Conservation (phyloP, 2,329 filamentous ascomycete genomes). For the Fusarium pseudograminearum region DNA sequence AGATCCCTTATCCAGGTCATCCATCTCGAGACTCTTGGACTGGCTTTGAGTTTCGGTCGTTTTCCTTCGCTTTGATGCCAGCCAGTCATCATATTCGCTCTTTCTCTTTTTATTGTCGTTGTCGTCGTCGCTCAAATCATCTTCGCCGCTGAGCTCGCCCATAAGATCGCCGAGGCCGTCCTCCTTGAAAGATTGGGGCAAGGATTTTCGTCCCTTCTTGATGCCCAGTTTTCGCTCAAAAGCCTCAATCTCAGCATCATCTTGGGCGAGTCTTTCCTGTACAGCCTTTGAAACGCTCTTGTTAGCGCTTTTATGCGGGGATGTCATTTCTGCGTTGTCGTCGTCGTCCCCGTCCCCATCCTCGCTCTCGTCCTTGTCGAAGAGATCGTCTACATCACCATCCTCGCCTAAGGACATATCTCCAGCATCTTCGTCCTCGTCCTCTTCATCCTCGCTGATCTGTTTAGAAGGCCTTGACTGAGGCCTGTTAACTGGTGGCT, state of each 20-base stretch:
- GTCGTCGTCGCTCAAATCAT: conserved; percentile 62
- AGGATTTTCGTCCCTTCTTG: conserved; percentile 77
- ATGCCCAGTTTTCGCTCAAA: conserved; percentile 91
- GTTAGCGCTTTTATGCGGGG: conserved; percentile 44
- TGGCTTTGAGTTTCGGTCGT: conserved; percentile 46
- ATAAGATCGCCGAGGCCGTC: conserved; percentile 87
- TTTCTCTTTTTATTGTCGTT: conserved; percentile 71
- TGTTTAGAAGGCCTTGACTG: conserved; percentile 12
- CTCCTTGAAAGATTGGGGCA: conserved; percentile 79
- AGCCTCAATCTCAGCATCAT: conserved; percentile 89
- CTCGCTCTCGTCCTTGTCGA: conserved; percentile 25
- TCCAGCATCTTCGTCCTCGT: conserved; percentile 10
- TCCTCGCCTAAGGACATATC: conserved; percentile 33
- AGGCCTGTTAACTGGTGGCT: conserved; percentile 1
- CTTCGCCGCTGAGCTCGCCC: conserved; percentile 64
- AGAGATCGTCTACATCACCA: conserved; percentile 44
- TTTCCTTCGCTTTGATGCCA: conserved; percentile 68
- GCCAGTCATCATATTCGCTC: conserved; percentile 69
- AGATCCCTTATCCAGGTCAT: conserved; percentile 41
- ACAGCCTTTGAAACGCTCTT: conserved; percentile 34
- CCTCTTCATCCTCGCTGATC: conserved; percentile 37
- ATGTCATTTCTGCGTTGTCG: conserved; percentile 42
- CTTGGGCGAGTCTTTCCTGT: conserved; percentile 74
- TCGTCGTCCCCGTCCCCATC: conserved; percentile 39
- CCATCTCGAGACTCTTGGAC: conserved; percentile 35